A percentile compares a stretch with the other conserved stretches of the same genome.
phyloP scores from a whole-genome alignment of 768 basidiomycete species.

The Galerina marginata region DNA sequence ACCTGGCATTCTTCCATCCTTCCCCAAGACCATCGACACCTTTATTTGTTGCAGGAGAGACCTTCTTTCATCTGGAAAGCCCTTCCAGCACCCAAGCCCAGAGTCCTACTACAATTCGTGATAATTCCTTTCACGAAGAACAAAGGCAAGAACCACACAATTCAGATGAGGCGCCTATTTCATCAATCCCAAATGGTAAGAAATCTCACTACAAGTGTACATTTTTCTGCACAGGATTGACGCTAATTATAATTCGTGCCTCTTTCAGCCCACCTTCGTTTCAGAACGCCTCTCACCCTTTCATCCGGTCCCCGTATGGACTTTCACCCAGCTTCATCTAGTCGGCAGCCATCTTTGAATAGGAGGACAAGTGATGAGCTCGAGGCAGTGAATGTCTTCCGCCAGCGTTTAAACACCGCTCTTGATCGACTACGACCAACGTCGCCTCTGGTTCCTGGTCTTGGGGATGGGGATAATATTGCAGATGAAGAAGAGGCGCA shows the following conservation, averaged over 20 bases:
- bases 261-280: neutral
- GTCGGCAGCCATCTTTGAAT: neutral
- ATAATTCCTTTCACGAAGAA: neutral
- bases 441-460: slow-evolving; percentile 34
- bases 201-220: too few relatives aligned
- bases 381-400: slow-evolving; percentile 22
- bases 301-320: neutral
- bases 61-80: slow-evolving; percentile 8
- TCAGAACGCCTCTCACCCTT: neutral
- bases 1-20: slow-evolving; percentile 28
- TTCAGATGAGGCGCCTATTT: neutral
- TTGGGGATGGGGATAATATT: slow-evolving; percentile 17
- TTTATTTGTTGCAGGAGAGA: slow-evolving; percentile 11
- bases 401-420: slow-evolving; percentile 39
- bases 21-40: slow-evolving; percentile 27
- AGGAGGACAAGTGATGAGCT: neutral
- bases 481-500: neutral
- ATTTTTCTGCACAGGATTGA: neutral
- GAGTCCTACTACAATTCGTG: neutral
- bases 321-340: neutral
- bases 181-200: neutral
- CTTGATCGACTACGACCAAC: slow-evolving; percentile 37
- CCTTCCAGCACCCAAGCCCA: slow-evolving; percentile 5
- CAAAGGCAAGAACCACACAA: neutral
- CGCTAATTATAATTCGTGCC: neutral